These are phyloP conservation scores for Artemisia princeps DNA, from an alignment of 140 eudicot species.

Conservation along the genomic window DNA sequence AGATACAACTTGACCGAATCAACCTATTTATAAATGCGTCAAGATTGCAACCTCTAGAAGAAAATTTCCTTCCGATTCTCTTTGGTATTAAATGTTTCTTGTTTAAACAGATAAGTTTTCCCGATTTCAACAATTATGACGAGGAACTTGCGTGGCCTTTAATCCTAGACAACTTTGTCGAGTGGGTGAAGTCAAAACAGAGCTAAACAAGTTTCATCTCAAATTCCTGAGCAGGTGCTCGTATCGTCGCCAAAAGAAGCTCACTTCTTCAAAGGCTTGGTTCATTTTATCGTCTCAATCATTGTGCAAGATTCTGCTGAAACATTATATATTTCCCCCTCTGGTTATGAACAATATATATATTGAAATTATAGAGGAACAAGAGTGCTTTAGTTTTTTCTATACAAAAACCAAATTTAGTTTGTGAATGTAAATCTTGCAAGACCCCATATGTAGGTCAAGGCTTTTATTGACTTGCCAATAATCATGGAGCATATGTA, in stretches of 20 bases:
- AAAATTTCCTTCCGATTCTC: background rate
- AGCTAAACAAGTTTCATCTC: slow-evolving; percentile 24
- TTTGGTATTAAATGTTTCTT: background rate
- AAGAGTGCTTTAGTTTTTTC: slow-evolving; percentile 10
- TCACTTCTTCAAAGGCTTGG: slow-evolving; percentile 15
- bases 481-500: slow-evolving; percentile 17
- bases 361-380: slow-evolving; percentile 21
- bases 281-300: slow-evolving; percentile 20
- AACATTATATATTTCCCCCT: slow-evolving; percentile 21
- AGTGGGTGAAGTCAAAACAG: slow-evolving; percentile 68
- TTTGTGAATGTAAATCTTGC: slow-evolving; percentile 5
- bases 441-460: slow-evolving; percentile 6
- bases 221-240: slow-evolving; percentile 11
- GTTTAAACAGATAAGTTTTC: slow-evolving; percentile 60
- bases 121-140: slow-evolving; percentile 68
- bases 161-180: slow-evolving; percentile 83
- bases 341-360: slow-evolving; percentile 16
- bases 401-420: background rate
- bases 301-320: slow-evolving; percentile 30
- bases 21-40: background rate
- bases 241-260: slow-evolving; percentile 2
- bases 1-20: slow-evolving; percentile 1
- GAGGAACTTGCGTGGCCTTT: slow-evolving; percentile 78
- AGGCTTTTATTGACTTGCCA: slow-evolving; percentile 4
- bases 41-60: background rate